phyloP scores from a whole-genome alignment of 2,329 filamentous ascomycete species.

The Pseudogymnoascus sp. region DNA sequence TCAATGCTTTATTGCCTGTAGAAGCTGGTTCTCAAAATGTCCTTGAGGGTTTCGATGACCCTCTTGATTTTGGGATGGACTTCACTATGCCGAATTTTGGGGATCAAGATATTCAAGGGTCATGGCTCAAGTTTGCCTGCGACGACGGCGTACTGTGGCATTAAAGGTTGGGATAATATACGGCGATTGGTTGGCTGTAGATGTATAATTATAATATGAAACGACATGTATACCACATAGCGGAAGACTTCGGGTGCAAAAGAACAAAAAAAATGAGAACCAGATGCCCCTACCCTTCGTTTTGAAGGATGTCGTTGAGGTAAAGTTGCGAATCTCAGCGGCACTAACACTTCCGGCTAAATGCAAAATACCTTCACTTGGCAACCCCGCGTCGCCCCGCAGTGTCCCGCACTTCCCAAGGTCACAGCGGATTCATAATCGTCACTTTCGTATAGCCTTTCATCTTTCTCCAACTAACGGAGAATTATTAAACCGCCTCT shows the following conservation, averaged over 20 bases:
- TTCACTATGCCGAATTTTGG: neutral
- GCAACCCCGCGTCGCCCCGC: slow-evolving; percentile 5
- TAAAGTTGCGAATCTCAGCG: neutral
- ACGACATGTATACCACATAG: neutral
- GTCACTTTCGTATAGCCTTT: neutral
- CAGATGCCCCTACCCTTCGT: neutral
- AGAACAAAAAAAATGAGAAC: neutral
- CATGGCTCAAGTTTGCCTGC: neutral
- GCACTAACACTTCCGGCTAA: neutral
- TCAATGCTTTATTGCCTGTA: neutral
- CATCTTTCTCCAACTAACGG: neutral
- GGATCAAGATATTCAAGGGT: neutral
- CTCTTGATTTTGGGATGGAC: neutral
- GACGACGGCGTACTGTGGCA: neutral
- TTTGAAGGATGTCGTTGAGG: neutral
- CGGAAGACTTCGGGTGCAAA: neutral
- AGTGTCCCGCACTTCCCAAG: neutral
- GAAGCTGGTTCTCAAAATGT: neutral
- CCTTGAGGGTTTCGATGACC: neutral
- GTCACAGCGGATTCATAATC: neutral
- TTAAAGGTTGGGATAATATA: neutral
- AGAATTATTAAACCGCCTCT: slow-evolving; percentile 8
- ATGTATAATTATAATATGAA: neutral
- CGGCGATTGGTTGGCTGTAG: neutral
- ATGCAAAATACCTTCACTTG: slow-evolving; percentile 2